Evolutionary conservation across 1,139 yeast genomes (phyloP), one percentile per base, ranked within the genome.

Genomic region (Taphrina wiesneri): DNA sequence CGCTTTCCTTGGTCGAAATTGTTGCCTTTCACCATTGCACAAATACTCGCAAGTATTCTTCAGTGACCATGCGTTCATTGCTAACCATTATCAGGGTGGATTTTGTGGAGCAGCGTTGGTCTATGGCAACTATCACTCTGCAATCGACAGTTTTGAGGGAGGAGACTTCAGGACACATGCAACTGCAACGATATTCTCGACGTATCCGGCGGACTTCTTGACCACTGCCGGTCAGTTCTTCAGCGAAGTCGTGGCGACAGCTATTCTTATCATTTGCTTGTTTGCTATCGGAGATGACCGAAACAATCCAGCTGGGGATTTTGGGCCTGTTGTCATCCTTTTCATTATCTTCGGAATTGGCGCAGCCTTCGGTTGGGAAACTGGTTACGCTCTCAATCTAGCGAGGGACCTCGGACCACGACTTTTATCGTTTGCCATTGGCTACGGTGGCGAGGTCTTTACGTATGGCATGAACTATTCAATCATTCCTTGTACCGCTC

Each of bases 361-460:
- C 70, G 77, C 82, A 17, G 73, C 81, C 17, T 76, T 79, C 67
- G 82, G 83, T 56, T 80, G 77, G 74, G 82, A 80, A 72, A 82
- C 85, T 26, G 84, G 83, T 34, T 80, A 81, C 70, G 84, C 84
- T 52, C 74, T 82, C 70, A 82, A 82, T 73, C 74, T 80, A 68
- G 85, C 85, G 21, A 79, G 85, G 75, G 85, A 82, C 73, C 76
- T 81, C 65, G 83, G 82, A 49, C 85, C 85, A 68, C 75, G 85
- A 71, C 72, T 82, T 52, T 83, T 83, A 28, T 73, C 82, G 36
- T 75, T 75, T 54, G 74, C 80, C 52, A 75, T 80, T 49, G 85
- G 85, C 43, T 81, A 81, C 69, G 79, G 81, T 57, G 71, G 83
- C 81, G 75, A 75, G 26, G 73, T 81, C 70, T 82, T 79, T 75